A percentile compares a stretch with the other conserved stretches of the same genome.
Evolutionary conservation across 345 rosid genomes (phyloP).

Genomic region (Adansonia digitata): DNA sequence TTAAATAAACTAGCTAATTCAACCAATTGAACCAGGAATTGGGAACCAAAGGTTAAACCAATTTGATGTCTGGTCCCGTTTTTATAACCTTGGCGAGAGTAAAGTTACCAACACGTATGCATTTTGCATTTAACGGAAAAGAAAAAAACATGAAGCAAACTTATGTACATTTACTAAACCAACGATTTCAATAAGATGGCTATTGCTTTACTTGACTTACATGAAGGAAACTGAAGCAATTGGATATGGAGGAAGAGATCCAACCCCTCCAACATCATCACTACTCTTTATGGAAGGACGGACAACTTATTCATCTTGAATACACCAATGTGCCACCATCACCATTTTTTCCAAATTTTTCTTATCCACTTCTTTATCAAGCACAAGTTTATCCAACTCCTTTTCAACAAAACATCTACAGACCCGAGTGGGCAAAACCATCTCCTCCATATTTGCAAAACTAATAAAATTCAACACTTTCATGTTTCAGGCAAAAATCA

Average conservation of each 20-base stretch:
- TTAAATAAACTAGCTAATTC: no score
- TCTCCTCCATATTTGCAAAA: not conserved
- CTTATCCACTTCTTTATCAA: constrained; percentile 16
- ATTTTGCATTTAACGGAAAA: no score
- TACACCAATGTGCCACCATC: constrained; percentile 27
- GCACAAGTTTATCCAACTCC: constrained; percentile 2
- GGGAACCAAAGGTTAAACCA: no score
- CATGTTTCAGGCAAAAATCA: no score
- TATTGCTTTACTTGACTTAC: not conserved
- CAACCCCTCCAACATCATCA: constrained; percentile 23
- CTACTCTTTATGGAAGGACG: constrained; percentile 19
- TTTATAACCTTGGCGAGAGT: no score
- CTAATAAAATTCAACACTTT: no score
- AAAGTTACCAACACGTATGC: no score
- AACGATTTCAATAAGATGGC: not conserved
- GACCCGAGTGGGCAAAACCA: constrained; percentile 12
- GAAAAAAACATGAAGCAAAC: no score
- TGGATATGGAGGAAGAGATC: constrained; percentile 15
- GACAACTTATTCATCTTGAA: constrained; percentile 22
- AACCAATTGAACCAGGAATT: no score
- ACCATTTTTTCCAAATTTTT: constrained; percentile 17
- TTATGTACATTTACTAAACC: no score
- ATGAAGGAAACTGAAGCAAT: constrained; percentile 3
- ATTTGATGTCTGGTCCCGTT: no score
- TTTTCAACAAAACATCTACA: constrained; percentile 15